Evolutionary conservation across 2,329 filamentous ascomycete species (phyloP).

Genomic region (Scopulariopsis brevicaulis): DNA sequence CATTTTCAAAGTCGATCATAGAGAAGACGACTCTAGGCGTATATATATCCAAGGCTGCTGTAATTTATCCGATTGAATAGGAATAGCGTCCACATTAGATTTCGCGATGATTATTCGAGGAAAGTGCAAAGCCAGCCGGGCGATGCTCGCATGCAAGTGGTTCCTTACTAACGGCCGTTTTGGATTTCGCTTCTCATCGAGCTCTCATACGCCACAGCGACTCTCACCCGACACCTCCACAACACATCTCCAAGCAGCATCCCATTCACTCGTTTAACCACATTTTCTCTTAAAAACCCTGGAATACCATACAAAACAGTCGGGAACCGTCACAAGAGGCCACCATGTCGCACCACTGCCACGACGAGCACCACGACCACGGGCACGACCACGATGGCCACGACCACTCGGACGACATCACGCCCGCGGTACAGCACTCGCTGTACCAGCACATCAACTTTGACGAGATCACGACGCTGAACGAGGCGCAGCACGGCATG

Average conservation of each 20-base stretch:
- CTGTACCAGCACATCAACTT: slow-evolving; percentile 92
- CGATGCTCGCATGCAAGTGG: not conserved
- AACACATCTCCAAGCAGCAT: not conserved
- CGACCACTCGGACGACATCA: slow-evolving; percentile 86
- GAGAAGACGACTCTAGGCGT: no score
- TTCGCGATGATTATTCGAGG: no score
- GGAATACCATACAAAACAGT: not conserved
- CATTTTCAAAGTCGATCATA: no score
- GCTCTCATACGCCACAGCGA: not conserved
- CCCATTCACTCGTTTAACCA: not conserved
- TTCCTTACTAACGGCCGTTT: not conserved
- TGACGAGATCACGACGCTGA: slow-evolving; percentile 71
- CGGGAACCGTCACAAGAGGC: no score
- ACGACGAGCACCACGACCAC: slow-evolving; percentile 37
- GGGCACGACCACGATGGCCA: slow-evolving; percentile 41
- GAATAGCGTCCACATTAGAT: no score
- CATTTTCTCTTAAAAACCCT: not conserved
- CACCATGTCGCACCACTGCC: slow-evolving; percentile 35
- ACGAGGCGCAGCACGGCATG: slow-evolving; percentile 59
- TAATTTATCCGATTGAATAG: no score
- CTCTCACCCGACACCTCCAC: not conserved
- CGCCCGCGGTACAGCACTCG: slow-evolving; percentile 79
- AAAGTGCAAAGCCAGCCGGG: no score
- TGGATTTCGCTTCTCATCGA: not conserved
- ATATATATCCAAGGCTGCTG: no score